These are phyloP conservation scores for Xylariaceae sp. DNA, from an alignment of 2,329 filamentous ascomycete genomes.

Conservation along the genomic window DNA sequence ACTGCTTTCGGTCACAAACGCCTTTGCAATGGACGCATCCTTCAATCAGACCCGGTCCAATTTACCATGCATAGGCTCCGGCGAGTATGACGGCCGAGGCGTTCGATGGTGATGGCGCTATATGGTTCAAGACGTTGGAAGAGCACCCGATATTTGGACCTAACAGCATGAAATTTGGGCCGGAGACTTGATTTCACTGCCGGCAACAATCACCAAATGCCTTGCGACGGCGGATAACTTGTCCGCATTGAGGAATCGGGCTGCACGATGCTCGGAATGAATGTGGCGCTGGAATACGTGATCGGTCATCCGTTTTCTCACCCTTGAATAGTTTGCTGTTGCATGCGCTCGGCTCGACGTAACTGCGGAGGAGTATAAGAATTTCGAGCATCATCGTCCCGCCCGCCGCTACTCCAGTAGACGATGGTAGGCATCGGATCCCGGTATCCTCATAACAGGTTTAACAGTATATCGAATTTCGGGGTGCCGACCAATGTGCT, in stretches of 20 bases:
- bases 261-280: too few species aligned
- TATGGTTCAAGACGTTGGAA: constrained; percentile 34
- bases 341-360: too few species aligned
- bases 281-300: too few species aligned
- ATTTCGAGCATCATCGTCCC: not conserved
- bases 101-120: constrained; percentile 27
- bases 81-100: constrained; percentile 24
- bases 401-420: not conserved
- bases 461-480: too few species aligned
- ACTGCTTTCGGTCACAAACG: too few species aligned
- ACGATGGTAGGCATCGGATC: constrained; percentile 22
- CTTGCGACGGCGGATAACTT: constrained; percentile 15
- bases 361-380: too few species aligned
- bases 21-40: too few species aligned
- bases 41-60: constrained; percentile 27
- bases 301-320: too few species aligned
- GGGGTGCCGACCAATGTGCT: too few species aligned
- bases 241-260: too few species aligned
- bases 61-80: constrained; percentile 31
- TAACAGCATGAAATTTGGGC: constrained; percentile 20
- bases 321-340: too few species aligned
- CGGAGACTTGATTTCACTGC: constrained; percentile 18
- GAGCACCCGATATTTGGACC: constrained; percentile 24
- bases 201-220: constrained; percentile 31
- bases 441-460: constrained; percentile 24